Base-by-base conservation (phyloP, 2,329 filamentous ascomycete species). In the Plectosphaerella plurivora region DNA sequence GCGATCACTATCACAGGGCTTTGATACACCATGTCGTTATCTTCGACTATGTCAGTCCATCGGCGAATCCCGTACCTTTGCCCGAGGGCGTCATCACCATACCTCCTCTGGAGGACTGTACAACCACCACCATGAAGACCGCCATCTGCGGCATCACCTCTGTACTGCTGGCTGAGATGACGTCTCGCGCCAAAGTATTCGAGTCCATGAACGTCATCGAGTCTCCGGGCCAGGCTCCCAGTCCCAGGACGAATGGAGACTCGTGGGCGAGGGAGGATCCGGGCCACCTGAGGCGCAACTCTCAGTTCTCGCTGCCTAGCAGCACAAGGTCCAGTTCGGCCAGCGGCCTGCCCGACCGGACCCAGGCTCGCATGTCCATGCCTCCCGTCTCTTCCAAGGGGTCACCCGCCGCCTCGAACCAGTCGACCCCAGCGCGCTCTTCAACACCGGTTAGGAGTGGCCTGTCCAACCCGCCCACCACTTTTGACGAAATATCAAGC, bases 71-170 rank as follows among this genome's bases (percentile, higher is more conserved):
- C 3, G 71, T 82, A 15, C 77, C 78, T 20, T 73, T 87, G 45
- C 81, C 83, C 3, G 83, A 91, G 59, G 88, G 86, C 47, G 80
- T 94, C 41, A 75, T 86, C 45, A 77, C 83, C 39, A 81, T 96
- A 24, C 91, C 91, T 15, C 82, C 86, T 0, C 73, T 74, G 18
- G 79, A 86, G 52, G 75, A 83, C 25, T 88, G 85, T 45, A 89
- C 85, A 62, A 80, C 83, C 47, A 94, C 91, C 2, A 94, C 91
- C 1, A 85, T 92, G 67, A 90, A 89, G 70, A 89, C 87, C 0
- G 78, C 89, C 62, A 86, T 93, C 81, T 91, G 88, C 63, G 86
- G 91, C 65, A 81, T 92, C 51, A 89, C 88, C 4, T 87, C 87
- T 12, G 65, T 89, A 50, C 68, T 93, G 46, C 74, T 93, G 20